These are phyloP conservation scores for Pythium chondricola DNA, from an alignment of 352 stramenopile species.

Conservation along the genomic window DNA sequence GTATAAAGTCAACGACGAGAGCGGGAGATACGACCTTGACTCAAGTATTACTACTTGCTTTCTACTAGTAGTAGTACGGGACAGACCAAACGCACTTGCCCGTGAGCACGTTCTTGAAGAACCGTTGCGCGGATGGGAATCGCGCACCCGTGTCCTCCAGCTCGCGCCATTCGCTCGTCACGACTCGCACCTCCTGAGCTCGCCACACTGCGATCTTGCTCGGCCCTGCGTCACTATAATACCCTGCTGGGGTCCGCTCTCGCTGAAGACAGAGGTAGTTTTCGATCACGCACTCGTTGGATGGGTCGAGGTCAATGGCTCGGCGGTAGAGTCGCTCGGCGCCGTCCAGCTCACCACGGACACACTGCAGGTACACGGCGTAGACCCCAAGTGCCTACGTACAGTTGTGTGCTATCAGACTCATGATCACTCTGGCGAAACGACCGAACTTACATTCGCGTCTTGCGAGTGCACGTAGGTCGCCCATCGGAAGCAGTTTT, in stretches of 20 bases:
- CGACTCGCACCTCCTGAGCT: conserved; percentile 22
- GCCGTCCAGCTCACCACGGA: conserved; percentile 53
- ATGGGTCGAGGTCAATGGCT: conserved; percentile 43
- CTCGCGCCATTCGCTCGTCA: conserved; percentile 27
- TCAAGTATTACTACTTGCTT: too few species aligned
- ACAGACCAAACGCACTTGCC: conserved; percentile 30
- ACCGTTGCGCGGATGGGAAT: conserved; percentile 21
- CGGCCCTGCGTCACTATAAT: conserved; percentile 46
- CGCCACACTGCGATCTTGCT: conserved; percentile 37
- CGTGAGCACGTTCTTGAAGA: conserved; percentile 40
- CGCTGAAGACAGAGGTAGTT: conserved; percentile 56
- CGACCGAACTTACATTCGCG: conserved; percentile 26
- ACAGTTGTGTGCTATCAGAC: neutral
- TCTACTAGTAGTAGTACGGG: too few species aligned
- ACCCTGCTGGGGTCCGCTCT: conserved; percentile 37
- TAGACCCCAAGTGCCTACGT: conserved; percentile 53
- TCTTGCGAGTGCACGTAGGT: conserved; percentile 47
- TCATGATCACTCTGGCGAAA: neutral
- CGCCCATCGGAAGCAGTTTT: conserved; percentile 59
- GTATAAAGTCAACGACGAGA: too few species aligned
- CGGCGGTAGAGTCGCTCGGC: conserved; percentile 61
- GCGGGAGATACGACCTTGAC: too few species aligned
- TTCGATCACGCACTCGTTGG: conserved; percentile 41
- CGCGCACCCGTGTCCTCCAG: conserved; percentile 33
- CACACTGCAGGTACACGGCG: conserved; percentile 51